Evolutionary conservation across 306 rosid genomes (phyloP).

Genomic region (Canavalia gladiata): DNA sequence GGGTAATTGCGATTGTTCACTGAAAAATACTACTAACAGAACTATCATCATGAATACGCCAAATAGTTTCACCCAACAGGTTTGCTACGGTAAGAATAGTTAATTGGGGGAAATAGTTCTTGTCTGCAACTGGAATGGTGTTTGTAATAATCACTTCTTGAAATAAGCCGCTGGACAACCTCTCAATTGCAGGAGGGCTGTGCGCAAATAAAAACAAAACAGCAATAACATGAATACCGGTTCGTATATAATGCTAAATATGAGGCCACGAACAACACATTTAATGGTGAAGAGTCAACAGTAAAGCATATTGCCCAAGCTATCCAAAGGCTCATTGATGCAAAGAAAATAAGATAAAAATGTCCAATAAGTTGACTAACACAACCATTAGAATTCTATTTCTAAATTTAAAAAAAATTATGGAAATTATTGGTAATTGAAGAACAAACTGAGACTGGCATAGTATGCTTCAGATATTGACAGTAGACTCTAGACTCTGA

Average conservation of each 20-base stretch:
- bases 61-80: constrained; percentile 93
- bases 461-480: constrained; percentile 14
- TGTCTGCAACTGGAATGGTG: constrained; percentile 82
- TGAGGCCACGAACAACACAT: constrained; percentile 1
- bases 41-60: constrained; percentile 92
- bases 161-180: constrained; percentile 86
- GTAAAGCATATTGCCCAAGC: not conserved
- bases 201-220: constrained; percentile 31
- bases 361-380: not conserved
- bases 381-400: no score
- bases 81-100: constrained; percentile 94
- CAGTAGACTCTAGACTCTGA: not conserved
- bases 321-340: not conserved
- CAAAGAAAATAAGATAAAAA: not conserved
- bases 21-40: constrained; percentile 96
- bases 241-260: constrained; percentile 16
- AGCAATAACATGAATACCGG: not conserved
- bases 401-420: not conserved
- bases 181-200: constrained; percentile 96
- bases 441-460: not conserved
- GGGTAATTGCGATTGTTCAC: constrained; percentile 32
- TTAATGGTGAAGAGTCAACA: not conserved
- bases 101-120: constrained; percentile 90
- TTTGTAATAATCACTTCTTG: constrained; percentile 95
- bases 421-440: not conserved